A percentile compares a stretch with the other conserved stretches of the same genome.
These are phyloP conservation scores for Colletotrichum lentis DNA, from an alignment of 2,329 filamentous ascomycete genomes.

Conservation along the genomic window DNA sequence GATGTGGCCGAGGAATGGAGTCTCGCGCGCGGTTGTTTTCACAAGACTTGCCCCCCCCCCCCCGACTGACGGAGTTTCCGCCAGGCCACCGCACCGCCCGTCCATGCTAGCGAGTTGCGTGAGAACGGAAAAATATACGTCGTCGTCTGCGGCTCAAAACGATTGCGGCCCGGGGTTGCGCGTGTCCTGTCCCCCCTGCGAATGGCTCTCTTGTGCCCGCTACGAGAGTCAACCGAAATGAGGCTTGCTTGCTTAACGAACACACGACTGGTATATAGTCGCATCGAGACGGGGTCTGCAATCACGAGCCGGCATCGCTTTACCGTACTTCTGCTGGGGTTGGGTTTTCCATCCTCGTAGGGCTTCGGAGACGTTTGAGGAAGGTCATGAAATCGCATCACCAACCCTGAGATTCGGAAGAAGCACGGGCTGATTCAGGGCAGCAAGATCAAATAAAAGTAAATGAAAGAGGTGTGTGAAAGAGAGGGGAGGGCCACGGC, in stretches of 20 bases:
- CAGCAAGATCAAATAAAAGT: background rate
- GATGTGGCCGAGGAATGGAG: background rate
- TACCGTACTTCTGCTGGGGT: background rate
- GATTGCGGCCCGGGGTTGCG: background rate
- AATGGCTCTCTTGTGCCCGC: background rate
- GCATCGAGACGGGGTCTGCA: background rate
- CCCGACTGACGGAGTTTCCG: background rate
- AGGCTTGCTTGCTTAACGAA: constrained; percentile 14
- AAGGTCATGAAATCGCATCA: background rate
- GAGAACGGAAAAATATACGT: too few relatives aligned
- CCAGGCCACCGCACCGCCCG: background rate
- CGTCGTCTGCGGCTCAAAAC: background rate
- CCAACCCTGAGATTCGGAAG: background rate
- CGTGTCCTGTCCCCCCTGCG: background rate
- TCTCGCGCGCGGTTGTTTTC: constrained; percentile 2
- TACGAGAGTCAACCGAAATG: constrained; percentile 15
- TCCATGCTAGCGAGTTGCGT: too few relatives aligned
- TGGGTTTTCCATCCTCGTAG: background rate
- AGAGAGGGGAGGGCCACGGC: too few relatives aligned
- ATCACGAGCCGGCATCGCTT: background rate
- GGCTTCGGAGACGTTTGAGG: background rate
- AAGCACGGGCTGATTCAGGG: background rate
- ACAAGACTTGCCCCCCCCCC: too few relatives aligned
- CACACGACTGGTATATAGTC: constrained; percentile 12
- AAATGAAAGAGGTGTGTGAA: too few relatives aligned